Base-by-base conservation (phyloP, 805 yeast genomes). In the Candida quercuum region DNA sequence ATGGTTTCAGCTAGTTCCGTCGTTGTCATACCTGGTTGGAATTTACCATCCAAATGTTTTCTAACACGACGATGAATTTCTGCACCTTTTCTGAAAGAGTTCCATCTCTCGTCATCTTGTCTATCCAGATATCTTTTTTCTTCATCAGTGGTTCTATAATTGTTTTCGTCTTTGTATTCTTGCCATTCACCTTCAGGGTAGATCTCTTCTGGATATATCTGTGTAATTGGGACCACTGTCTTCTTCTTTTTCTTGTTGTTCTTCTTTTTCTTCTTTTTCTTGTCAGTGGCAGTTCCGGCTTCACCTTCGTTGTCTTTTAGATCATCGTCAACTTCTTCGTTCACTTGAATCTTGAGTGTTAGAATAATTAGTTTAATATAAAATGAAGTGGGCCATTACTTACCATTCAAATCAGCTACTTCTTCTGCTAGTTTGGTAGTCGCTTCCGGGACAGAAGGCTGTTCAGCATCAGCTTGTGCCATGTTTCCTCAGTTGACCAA, bases 1-100 rank as follows among this genome's bases (percentile, higher is more conserved):
- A 93, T 83, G 42, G 80, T 69, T 56, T 93, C 87, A 11, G 96
- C 96, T 49, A 93, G 78, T 44, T 88, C 95, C 18, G 78, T 83
- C 76, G 88, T 83, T 12, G 85, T 64, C 95, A 89, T 85, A 17
- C 98, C 99, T 0, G 98, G 96, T 59, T 80, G 76, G 49, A 93
- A 73, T 42, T 69, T 67, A 41, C 78, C 72, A 44, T 76, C 82
- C 1, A 94, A 85, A 57, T 85, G 78, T 45, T 77, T 77, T 52
- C 99, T 76, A 10, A 86, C 97, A 52, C 95, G 73, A 47, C 98
- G 76, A 59, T 93, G 99, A 36, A 89, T 82, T 59, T 93, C 99
- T 2, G 98, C 96, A 39, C 89, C 99, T 56, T 87, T 87, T 54
- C 99, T 78, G 64, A 88, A 80, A 44, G 89, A 96, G 46, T 88